These are phyloP conservation scores for Fusarium luffae DNA, from an alignment of 2,329 filamentous ascomycete species.

Conservation along the genomic window DNA sequence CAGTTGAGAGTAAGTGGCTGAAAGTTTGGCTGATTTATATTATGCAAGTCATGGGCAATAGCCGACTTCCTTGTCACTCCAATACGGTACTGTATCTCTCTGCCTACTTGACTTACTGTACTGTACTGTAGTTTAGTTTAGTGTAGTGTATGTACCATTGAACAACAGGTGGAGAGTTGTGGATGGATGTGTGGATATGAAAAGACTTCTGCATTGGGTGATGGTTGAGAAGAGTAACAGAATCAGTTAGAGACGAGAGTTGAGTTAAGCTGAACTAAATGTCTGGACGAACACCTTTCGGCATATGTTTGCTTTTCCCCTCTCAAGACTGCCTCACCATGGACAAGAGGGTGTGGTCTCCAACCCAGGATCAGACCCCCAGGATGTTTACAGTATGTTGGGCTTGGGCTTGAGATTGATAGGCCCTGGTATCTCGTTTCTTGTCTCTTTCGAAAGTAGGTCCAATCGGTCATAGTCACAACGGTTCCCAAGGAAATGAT, in stretches of 20 bases:
- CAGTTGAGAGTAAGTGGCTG: constrained; percentile 18
- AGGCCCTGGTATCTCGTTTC: constrained; percentile 4
- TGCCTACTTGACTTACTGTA: neutral
- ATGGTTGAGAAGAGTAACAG: constrained; percentile 1
- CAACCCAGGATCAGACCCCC: neutral
- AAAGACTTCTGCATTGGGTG: constrained; percentile 17
- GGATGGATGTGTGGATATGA: neutral
- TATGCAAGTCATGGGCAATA: constrained; percentile 38
- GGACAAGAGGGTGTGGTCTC: neutral
- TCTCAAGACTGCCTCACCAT: neutral
- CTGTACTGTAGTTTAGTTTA: neutral
- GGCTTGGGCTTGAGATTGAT: neutral
- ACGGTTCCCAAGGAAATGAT: constrained; percentile 19
- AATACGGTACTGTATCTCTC: neutral
- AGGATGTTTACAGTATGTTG: neutral
- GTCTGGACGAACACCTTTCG: constrained; percentile 10
- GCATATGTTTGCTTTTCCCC: neutral
- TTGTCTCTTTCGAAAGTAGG: neutral
- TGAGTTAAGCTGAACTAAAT: constrained; percentile 18
- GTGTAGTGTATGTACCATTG: neutral
- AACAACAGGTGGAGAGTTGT: neutral
- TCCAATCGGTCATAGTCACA: neutral
- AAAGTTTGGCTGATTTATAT: constrained; percentile 24
- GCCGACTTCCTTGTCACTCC: neutral
- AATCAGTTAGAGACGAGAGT: neutral